Base-by-base conservation (phyloP, 2,329 filamentous ascomycete species). In the Metarhizium guizhouense region DNA sequence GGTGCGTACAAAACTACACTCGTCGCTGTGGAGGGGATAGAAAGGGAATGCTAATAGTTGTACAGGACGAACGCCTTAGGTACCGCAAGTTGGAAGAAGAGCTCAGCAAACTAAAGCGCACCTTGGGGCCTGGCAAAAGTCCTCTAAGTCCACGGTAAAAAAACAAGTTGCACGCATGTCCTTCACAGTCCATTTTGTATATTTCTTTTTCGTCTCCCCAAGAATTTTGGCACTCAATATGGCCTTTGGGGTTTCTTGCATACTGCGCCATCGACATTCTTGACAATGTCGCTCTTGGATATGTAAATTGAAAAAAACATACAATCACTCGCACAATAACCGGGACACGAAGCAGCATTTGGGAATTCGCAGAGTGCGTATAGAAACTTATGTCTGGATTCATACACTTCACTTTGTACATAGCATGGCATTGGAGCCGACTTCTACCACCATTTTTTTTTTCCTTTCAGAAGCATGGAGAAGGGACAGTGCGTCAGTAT, bases 31-130 rank as follows among this genome's bases (percentile, higher is more conserved):
- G 10, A 40, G 38, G 32, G 32, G 32, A 11, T 7, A 16, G 14
- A 36, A 6, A 16, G 18, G 20, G n/a, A 25, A 52, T 53, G 14
- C 70, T 74, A 64, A 75, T 62, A 54, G 5, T 3, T 2, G n/a
- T 55, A 56, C 56, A 80, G 77, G 76, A 77, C 70, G 78, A 81
- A 60, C 77, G 79, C 63, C 62, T 67, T 56, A 73, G 69, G 60
- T 69, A 71, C 55, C 70, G 78, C 52, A 76, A 73, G 60, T 65
- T 79, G 25, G 78, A 81, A 59, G 78, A 81, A 54, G 78, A 81
- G 63, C 62, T 81, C 34, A 65, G 70, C 34, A 68, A 71, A 32
- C 60, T 80, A 43, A 76, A 69, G 61, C 73, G 73, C 55, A 67
- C 69, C 10, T 69, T 71, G 34, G 75, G 72, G 2, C 69, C 73